A percentile compares a stretch with the other conserved stretches of the same genome.
Evolutionary conservation across 306 rosid species (phyloP).

Genomic region (Inga laurina): DNA sequence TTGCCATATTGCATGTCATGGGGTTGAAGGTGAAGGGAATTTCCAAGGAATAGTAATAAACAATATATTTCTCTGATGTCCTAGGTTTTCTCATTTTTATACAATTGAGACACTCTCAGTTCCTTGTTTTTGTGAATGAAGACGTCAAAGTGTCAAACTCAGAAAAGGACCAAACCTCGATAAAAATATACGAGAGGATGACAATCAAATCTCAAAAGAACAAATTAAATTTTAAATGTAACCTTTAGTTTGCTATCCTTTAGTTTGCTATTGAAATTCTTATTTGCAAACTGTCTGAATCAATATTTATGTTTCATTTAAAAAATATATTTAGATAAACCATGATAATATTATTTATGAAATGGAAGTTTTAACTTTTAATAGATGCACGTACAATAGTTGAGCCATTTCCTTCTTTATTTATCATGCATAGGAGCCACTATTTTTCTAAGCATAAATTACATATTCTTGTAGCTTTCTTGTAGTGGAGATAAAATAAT

Average conservation of each 20-base stretch:
- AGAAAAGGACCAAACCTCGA: slow-evolving; percentile 7
- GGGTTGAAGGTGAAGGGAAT: slow-evolving; percentile 25
- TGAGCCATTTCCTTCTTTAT: slow-evolving; percentile 6
- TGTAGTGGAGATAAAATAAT: slow-evolving; percentile 34
- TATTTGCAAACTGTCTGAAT: neutral
- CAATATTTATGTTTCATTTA: neutral
- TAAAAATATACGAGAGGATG: neutral
- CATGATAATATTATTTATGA: slow-evolving; percentile 4
- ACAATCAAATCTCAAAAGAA: neutral
- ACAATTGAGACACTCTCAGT: neutral
- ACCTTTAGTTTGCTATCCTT: neutral
- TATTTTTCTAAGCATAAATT: slow-evolving; percentile 21
- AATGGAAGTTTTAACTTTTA: neutral
- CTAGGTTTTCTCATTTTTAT: slow-evolving; percentile 12
- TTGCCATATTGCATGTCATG: slow-evolving; percentile 2
- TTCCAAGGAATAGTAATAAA: neutral
- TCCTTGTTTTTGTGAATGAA: neutral
- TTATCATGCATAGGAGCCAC: slow-evolving; percentile 9
- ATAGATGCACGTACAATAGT: neutral
- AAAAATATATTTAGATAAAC: neutral
- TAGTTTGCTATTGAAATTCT: neutral
- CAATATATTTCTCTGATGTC: neutral
- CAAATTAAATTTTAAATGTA: neutral
- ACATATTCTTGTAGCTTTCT: slow-evolving; percentile 24
- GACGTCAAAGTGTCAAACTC: neutral